A percentile compares a stretch with the other conserved stretches of the same genome.
phyloP scores from a whole-genome alignment of 2,329 filamentous ascomycete genomes.

The Hypoxylon sp. region DNA sequence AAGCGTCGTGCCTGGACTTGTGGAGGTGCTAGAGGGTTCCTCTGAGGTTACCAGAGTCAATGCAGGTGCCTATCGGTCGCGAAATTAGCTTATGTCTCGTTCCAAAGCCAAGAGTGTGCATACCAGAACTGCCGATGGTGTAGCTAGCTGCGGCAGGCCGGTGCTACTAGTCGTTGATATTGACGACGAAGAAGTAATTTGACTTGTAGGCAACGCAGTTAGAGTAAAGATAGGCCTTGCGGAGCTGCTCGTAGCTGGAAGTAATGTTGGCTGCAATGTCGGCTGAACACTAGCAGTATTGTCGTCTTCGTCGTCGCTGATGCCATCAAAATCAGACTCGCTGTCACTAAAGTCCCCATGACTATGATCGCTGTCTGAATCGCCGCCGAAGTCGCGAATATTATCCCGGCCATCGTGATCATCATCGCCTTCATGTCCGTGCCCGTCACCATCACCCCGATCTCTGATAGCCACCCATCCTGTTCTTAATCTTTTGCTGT shows the following conservation, averaged over 20 bases:
- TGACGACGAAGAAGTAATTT: slow-evolving; percentile 5
- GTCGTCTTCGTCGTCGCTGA: not conserved
- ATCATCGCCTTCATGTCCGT: not conserved
- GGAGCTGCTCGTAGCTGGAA: slow-evolving; percentile 3
- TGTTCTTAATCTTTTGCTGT: slow-evolving; percentile 3
- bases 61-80: not conserved
- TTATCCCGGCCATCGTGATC: not conserved
- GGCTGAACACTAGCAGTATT: not conserved
- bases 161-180: slow-evolving; percentile 4
- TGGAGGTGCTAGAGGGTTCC: too few species aligned
- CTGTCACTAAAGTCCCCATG: not conserved
- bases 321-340: too few species aligned
- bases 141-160: not conserved
- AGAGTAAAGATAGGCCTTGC: slow-evolving; percentile 23
- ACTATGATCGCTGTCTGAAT: not conserved
- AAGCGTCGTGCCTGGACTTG: not conserved
- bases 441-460: slow-evolving; percentile 1
- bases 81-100: slow-evolving; percentile 1
- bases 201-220: slow-evolving; percentile 22
- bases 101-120: not conserved
- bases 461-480: slow-evolving; percentile 6
- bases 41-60: too few species aligned
- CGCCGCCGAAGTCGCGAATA: slow-evolving; percentile 1
- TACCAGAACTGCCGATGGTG: slow-evolving; percentile 12
- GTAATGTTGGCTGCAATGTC: slow-evolving; percentile 1